Percentiles rank a stretch among this genome's conserved stretches.
These are phyloP conservation scores for Microsporum canis DNA, from an alignment of 2,329 filamentous ascomycete species.

Conservation along the genomic window DNA sequence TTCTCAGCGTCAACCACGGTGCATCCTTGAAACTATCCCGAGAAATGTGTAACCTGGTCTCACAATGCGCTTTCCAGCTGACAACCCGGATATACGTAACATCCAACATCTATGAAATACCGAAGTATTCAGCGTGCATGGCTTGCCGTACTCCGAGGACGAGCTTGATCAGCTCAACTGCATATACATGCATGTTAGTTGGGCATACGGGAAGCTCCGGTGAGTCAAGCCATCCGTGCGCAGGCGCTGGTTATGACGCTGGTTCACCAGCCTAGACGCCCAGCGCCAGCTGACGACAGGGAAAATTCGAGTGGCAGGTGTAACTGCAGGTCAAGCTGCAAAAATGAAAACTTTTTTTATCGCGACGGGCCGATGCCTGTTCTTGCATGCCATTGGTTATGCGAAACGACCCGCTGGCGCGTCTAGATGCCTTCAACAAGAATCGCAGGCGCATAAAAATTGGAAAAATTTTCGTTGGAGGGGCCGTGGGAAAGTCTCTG, in stretches of 20 bases:
- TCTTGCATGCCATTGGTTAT: not conserved
- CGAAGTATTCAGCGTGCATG: not conserved
- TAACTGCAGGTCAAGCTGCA: not conserved
- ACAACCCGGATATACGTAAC: not conserved
- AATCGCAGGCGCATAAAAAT: not conserved
- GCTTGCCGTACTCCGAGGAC: conserved; percentile 1
- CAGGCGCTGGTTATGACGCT: not conserved
- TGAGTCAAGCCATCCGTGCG: not conserved
- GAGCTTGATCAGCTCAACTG: not conserved
- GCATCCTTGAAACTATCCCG: not conserved
- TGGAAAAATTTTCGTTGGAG: conserved; percentile 1
- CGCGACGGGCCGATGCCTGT: conserved; percentile 1
- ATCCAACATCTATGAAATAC: not conserved
- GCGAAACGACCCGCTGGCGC: conserved; percentile 1
- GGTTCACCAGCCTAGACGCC: conserved; percentile 4
- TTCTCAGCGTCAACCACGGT: not conserved
- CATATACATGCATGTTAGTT: not conserved
- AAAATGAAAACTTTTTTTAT: not conserved
- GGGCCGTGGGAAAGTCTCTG: conserved; percentile 4
- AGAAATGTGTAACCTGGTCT: not conserved
- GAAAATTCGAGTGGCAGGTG: not conserved
- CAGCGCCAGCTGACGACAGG: not conserved
- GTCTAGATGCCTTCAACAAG: not conserved
- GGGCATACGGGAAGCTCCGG: not conserved
- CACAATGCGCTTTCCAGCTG: not conserved